These are phyloP conservation scores for Hortaea sp. DNA, from an alignment of 2,329 filamentous ascomycete species.

Conservation along the genomic window DNA sequence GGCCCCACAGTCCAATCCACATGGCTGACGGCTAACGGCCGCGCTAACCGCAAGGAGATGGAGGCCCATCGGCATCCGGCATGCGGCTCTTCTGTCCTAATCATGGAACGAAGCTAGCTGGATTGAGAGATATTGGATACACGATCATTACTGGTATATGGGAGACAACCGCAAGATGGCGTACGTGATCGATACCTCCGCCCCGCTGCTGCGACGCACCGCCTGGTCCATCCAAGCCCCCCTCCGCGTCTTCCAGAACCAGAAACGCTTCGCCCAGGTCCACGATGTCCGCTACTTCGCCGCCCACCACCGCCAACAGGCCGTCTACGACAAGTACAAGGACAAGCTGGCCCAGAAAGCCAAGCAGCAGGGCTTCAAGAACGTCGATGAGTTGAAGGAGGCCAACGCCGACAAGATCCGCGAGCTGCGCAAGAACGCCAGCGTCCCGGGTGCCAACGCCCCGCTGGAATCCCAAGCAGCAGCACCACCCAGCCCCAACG, in stretches of 20 bases:
- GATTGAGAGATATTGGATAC: too few species aligned
- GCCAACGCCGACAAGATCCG: conserved; percentile 80
- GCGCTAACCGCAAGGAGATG: too few species aligned
- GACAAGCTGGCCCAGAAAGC: conserved; percentile 79
- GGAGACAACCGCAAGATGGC: neutral
- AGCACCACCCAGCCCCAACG: conserved; percentile 12
- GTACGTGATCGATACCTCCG: neutral
- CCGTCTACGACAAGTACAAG: conserved; percentile 74
- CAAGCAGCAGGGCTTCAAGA: conserved; percentile 55
- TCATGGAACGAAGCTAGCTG: too few species aligned
- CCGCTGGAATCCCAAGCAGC: conserved; percentile 21
- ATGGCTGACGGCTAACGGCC: too few species aligned
- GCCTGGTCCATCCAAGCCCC: conserved; percentile 14
- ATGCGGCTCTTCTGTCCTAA: neutral
- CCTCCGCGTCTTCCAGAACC: conserved; percentile 38
- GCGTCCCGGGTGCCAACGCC: conserved; percentile 42
- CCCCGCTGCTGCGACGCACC: conserved; percentile 12
- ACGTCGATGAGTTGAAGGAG: conserved; percentile 66
- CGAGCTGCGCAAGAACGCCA: conserved; percentile 57
- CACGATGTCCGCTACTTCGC: conserved; percentile 85
- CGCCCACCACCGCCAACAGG: conserved; percentile 60
- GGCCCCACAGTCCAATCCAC: too few species aligned
- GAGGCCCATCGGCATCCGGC: neutral
- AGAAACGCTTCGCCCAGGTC: conserved; percentile 75
- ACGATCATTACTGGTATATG: neutral